Percentiles rank a stretch among this genome's conserved stretches.
Conservation (phyloP, 805 yeast genomes). For the Dipodascus geniculatus region DNA sequence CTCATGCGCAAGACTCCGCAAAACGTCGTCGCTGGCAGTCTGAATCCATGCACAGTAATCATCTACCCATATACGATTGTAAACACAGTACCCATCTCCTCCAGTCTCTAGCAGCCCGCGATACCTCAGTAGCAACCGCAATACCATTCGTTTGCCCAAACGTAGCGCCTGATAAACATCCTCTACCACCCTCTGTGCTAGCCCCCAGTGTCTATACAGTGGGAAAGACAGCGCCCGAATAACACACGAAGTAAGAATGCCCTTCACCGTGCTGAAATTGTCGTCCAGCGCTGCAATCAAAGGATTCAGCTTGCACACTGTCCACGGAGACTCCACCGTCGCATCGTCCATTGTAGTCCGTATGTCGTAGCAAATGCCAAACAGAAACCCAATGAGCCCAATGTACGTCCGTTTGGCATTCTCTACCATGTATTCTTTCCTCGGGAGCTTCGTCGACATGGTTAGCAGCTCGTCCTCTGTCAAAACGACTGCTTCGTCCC, state of each 20-base stretch:
- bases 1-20: conserved; percentile 59
- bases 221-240: conserved; percentile 75
- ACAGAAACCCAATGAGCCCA: conserved; percentile 54
- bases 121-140: conserved; percentile 46
- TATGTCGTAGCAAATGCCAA: conserved; percentile 62
- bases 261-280: conserved; percentile 33
- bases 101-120: conserved; percentile 60
- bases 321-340: conserved; percentile 88
- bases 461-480: conserved; percentile 32
- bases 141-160: conserved; percentile 56
- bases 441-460: conserved; percentile 60
- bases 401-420: conserved; percentile 47
- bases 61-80: conserved; percentile 63
- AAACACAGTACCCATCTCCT: conserved; percentile 72
- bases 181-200: conserved; percentile 55
- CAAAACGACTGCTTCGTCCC: conserved; percentile 3
- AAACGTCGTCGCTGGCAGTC: conserved; percentile 43
- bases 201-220: conserved; percentile 55
- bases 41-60: conserved; percentile 68
- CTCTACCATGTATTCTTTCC: conserved; percentile 40
- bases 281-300: conserved; percentile 62
- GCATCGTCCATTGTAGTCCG: conserved; percentile 62
- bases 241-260: conserved; percentile 47
- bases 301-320: conserved; percentile 76
- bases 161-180: conserved; percentile 56